Evolutionary conservation across 305 asterid genomes (phyloP).

Genomic region (Plantago coronopus): DNA sequence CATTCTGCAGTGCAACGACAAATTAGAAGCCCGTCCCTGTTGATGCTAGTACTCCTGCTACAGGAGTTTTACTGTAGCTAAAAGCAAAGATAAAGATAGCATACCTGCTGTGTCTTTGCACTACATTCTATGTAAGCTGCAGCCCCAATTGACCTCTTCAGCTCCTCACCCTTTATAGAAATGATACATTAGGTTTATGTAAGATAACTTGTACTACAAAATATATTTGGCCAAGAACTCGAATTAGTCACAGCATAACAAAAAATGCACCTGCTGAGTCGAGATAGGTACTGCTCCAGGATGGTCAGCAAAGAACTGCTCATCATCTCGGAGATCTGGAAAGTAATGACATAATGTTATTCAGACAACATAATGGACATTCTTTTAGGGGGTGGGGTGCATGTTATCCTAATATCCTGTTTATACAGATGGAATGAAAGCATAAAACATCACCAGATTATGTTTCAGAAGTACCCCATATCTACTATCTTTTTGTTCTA

Average conservation of each 20-base stretch:
- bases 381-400: too few relatives aligned
- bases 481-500: too few relatives aligned
- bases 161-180: slow-evolving; percentile 39
- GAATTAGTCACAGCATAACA: background rate
- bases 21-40: background rate
- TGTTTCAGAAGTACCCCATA: too few relatives aligned
- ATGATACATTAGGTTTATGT: slow-evolving; percentile 13
- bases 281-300: slow-evolving; percentile 43
- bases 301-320: slow-evolving; percentile 46
- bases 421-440: too few relatives aligned
- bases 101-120: slow-evolving; percentile 57
- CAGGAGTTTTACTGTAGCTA: background rate
- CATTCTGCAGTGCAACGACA: slow-evolving; percentile 40
- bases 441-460: too few relatives aligned
- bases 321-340: slow-evolving; percentile 49
- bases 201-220: slow-evolving; percentile 5
- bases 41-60: background rate
- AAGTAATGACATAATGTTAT: slow-evolving; percentile 18
- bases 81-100: background rate
- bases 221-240: background rate
- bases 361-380: background rate
- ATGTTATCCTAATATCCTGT: too few relatives aligned
- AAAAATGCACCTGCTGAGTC: slow-evolving; percentile 31
- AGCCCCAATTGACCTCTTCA: slow-evolving; percentile 50
- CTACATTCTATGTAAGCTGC: slow-evolving; percentile 51